Evolutionary conservation across 2,329 filamentous ascomycete genomes (phyloP), one percentile per base, ranked within the genome.

Genomic region (Aureobasidium sp.): DNA sequence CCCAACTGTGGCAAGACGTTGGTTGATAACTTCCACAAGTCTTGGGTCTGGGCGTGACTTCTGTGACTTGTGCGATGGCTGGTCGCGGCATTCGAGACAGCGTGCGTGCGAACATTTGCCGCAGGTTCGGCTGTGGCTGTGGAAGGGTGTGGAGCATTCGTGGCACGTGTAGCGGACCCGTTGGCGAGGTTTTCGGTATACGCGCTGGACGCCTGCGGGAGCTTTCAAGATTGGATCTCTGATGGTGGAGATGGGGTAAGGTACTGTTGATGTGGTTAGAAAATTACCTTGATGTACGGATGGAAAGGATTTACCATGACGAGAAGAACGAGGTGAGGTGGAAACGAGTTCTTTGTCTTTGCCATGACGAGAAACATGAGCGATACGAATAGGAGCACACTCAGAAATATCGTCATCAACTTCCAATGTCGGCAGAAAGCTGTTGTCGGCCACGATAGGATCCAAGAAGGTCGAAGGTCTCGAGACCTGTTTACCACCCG

Each of bases 141-240:
- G 74, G 1, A 80, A 77, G 70, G 84, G 87, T 42, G 82, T 76
- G 19, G 78, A 78, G 75, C 88, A 91, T 57, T 79, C 74, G 65
- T 85, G 80, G 71, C 88, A 90, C 43, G 71, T 74, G 70, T 75
- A 78, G 4, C 76, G 72, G 6, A 79, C 71, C 27, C 76, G 70
- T 49, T 72, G 73, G 46, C 76, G 70, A 35, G 76, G 75, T 67
- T 76, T 78, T 49, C 74, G 70, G 69, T 74, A 77, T 40, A 74
- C 74, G 13, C 77, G 64, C 47, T 69, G 67, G 1, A 71, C 66
- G 23, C 49, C 60, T 6, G 51, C 25, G 0, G 55, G 55, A 25
- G 55, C 55, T 23, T 17, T 43, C 27, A 59, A 33, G 35, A 59
- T 50, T 0, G 55, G 55, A 33, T 59, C 55, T 13, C 45, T 49